These are phyloP conservation scores for Panaeolus cyanescens DNA, from an alignment of 768 basidiomycete species.

Conservation along the genomic window DNA sequence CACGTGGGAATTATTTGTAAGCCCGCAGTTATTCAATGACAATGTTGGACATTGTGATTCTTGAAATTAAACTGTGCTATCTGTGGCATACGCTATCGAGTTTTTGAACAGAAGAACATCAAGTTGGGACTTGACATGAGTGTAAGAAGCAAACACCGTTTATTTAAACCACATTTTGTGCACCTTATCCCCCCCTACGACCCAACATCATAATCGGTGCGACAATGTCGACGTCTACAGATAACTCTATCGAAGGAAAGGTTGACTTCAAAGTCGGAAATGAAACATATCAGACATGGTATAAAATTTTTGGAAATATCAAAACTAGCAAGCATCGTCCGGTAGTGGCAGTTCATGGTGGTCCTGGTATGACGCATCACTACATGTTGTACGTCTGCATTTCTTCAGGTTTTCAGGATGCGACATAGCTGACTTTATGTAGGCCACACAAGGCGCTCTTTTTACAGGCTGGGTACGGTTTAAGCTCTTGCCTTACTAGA, in stretches of 20 bases:
- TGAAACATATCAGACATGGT: conserved; percentile 44
- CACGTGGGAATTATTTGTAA: too few species aligned
- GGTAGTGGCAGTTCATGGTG: conserved; percentile 54
- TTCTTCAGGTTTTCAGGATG: background rate
- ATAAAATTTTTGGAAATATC: conserved; percentile 48
- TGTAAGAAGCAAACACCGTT: too few species aligned
- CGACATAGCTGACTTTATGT: background rate
- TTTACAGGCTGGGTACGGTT: conserved; percentile 12
- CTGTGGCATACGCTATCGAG: too few species aligned
- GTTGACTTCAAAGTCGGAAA: conserved; percentile 15
- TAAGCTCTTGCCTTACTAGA: too few species aligned
- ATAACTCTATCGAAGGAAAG: conserved; percentile 3
- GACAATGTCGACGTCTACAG: background rate
- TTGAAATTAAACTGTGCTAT: too few species aligned
- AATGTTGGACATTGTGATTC: too few species aligned
- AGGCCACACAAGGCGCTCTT: conserved; percentile 17
- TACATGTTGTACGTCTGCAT: conserved; percentile 35
- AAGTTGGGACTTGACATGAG: too few species aligned
- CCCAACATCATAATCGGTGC: too few species aligned
- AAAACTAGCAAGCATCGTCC: conserved; percentile 33
- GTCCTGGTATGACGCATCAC: conserved; percentile 47
- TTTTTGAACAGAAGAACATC: too few species aligned
- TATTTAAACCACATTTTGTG: too few species aligned
- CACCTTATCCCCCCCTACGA: too few species aligned
- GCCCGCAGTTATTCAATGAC: too few species aligned